Conservation (phyloP, 179 eudicot genomes). For the Pouteria campechiana region DNA sequence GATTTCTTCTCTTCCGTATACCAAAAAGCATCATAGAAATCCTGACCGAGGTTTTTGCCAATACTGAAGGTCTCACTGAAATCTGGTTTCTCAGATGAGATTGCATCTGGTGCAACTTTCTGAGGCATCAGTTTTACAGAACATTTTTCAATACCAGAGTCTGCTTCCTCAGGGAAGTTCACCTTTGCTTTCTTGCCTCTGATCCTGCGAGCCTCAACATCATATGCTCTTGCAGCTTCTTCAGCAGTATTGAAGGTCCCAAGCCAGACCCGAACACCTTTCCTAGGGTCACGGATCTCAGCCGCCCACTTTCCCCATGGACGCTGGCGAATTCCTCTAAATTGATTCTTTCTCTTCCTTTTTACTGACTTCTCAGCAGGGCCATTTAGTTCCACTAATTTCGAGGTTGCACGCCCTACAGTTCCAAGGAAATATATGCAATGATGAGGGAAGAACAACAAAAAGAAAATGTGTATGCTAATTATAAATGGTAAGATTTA, state of each 20-base stretch:
- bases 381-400: conserved; percentile 27
- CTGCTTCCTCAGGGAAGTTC: conserved; percentile 64
- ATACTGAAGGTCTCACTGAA: conserved; percentile 15
- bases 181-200: conserved; percentile 95
- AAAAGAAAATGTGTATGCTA: no score
- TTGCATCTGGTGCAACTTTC: conserved; percentile 14
- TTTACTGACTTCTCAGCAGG: conserved; percentile 52
- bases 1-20: conserved; percentile 50
- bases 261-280: conserved; percentile 95
- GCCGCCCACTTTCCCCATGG: conserved; percentile 99
- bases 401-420: conserved; percentile 21
- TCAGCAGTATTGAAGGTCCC: conserved; percentile 97
- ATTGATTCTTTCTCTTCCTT: conserved; percentile 82
- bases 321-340: conserved; percentile 91
- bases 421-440: no score
- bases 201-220: conserved; percentile 87
- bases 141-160: conserved; percentile 19
- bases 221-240: conserved; percentile 98
- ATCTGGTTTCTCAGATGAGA: conserved; percentile 17
- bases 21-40: conserved; percentile 13
- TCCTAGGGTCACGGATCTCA: conserved; percentile 94
- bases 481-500: no score
- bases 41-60: conserved; percentile 16
- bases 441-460: no score
- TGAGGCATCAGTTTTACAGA: conserved; percentile 24